phyloP scores from a whole-genome alignment of 2,329 filamentous ascomycete genomes.

The Pseudogymnoascus sp. region DNA sequence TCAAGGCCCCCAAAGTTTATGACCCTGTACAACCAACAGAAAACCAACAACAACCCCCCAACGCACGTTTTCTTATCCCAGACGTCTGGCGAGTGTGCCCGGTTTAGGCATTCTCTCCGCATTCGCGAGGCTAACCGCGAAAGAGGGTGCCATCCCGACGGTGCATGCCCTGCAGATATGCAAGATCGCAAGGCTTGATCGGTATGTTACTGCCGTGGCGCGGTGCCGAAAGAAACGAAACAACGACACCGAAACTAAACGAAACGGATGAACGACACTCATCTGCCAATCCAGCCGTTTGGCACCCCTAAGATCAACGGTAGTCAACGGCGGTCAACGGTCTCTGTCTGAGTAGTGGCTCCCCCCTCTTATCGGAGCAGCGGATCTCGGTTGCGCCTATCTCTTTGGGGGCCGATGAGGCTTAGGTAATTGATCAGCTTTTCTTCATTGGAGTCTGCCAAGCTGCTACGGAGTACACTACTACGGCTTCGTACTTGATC shows the following conservation, averaged over 20 bases:
- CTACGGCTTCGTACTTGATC: no score
- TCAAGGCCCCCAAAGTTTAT: background rate
- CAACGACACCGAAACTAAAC: background rate
- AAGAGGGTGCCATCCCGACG: background rate
- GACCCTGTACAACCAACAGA: background rate
- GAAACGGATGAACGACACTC: background rate
- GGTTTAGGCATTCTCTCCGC: no score
- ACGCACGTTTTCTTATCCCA: background rate
- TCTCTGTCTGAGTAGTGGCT: background rate
- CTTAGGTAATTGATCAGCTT: background rate
- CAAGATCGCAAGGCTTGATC: background rate
- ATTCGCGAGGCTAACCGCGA: background rate
- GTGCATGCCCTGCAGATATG: background rate
- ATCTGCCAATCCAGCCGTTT: background rate
- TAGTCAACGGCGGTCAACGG: no score
- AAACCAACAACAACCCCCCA: background rate
- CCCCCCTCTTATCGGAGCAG: background rate
- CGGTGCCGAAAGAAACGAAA: background rate
- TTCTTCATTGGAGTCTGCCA: background rate
- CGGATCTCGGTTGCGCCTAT: background rate
- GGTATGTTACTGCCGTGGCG: background rate
- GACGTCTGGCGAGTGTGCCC: background rate
- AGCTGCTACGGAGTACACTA: no score
- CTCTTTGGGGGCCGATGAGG: background rate
- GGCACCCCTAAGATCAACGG: background rate